Percentiles rank a stretch among this genome's conserved stretches.
Evolutionary conservation across 768 basidiomycete genomes (phyloP).

Genomic region (Tulasnella sp.): DNA sequence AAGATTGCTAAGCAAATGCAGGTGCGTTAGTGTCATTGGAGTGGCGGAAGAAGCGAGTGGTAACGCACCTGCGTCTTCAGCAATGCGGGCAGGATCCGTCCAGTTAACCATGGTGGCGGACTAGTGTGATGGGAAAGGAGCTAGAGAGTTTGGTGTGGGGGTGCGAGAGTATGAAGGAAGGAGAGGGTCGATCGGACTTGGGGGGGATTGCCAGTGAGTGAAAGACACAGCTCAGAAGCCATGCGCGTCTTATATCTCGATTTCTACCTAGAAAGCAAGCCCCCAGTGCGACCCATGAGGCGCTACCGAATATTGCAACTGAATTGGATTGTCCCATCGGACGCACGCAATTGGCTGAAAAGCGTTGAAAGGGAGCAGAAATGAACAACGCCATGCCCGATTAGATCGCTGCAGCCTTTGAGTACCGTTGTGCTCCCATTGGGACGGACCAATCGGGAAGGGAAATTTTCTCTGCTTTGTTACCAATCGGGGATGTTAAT

Average conservation of each 20-base stretch:
- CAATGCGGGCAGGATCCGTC: conserved; percentile 22
- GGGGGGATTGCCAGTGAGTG: conserved; percentile 6
- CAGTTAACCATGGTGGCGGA: conserved; percentile 25
- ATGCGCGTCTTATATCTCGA: background rate
- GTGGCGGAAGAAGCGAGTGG: background rate
- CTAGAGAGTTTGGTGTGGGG: background rate
- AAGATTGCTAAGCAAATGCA: conserved; percentile 18
- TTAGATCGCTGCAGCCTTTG: background rate
- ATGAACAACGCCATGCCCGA: background rate
- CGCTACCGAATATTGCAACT: background rate
- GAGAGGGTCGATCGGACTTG: background rate
- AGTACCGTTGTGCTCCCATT: background rate
- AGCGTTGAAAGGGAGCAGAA: background rate
- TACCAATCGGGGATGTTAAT: background rate
- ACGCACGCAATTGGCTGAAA: background rate
- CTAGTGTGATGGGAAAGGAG: background rate
- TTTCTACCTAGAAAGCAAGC: background rate
- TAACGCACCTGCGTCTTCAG: conserved; percentile 18
- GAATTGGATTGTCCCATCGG: background rate
- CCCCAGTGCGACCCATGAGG: background rate
- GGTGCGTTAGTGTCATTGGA: background rate
- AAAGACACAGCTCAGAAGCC: background rate
- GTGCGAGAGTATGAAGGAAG: background rate
- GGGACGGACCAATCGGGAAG: background rate
- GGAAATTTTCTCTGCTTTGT: background rate